Base-by-base conservation (phyloP, 176 grass and related monocot genomes). In the Thalia dealbata region DNA sequence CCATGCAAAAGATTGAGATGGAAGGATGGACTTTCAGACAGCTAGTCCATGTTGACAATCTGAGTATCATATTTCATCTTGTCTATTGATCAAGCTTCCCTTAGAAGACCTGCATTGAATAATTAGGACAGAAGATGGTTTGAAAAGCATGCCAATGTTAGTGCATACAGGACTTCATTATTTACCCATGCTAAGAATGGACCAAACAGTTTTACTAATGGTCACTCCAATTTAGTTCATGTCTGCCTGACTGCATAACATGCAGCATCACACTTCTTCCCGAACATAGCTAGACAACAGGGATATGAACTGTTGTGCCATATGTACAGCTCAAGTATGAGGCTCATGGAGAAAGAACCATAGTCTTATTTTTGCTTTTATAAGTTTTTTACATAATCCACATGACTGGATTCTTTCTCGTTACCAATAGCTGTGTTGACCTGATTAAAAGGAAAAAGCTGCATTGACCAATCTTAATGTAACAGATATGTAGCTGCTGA, bases 401-500 rank as follows among this genome's bases (percentile, higher is more conserved):
- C 28, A 15, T 32, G 21, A 56, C 55, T 45, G 48, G 44, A 11
- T 25, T 66, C 46, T 64, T 25, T 67, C 2, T 45, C 8, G 22
- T 59, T 30, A 18, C 52, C 50, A 50, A 18, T 76, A 1, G 12
- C 48, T 80, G 67, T 66, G 26, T 26, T 60, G 75, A n/a, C n/a
- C n/a, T n/a, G n/a, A n/a, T n/a, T n/a, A n/a, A n/a, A n/a, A n/a
- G n/a, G n/a, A n/a, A n/a, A n/a, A n/a, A 1, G 12, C 48, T 80
- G 67, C 59, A 21, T 26, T 60, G 75, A 81, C 60, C 35, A 61
- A 52, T 77, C 35, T 66, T 67, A 44, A 62, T 81, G 28, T 10
- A 79, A 63, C 74, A 97, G 90, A 81, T 97, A 97, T 81, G 81
- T 79, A 68, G 56, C 90, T 84, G 86, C 70, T 61, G 84, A 92